Evolutionary conservation across 2,329 filamentous ascomycete genomes (phyloP).

Genomic region (Alternaria sp.): DNA sequence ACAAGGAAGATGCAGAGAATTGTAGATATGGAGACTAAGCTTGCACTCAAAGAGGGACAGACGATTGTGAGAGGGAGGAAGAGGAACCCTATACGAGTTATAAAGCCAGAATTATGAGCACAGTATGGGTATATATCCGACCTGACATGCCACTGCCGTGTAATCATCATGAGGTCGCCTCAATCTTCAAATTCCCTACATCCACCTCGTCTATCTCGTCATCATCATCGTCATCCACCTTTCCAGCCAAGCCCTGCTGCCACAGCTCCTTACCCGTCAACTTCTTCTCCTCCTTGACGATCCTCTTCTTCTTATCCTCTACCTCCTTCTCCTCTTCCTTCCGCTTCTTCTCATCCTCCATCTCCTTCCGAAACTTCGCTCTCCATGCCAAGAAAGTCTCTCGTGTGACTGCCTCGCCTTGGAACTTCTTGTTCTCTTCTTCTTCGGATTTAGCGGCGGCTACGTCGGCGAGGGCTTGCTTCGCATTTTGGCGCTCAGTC

Average conservation of each 20-base stretch:
- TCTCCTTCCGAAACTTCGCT: conserved; percentile 77
- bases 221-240: conserved; percentile 68
- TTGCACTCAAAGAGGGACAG: conserved; percentile 54
- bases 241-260: conserved; percentile 64
- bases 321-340: conserved; percentile 75
- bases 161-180: conserved; percentile 53
- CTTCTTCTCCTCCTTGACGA: conserved; percentile 77
- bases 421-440: conserved; percentile 96
- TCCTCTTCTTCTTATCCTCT: conserved; percentile 62
- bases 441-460: conserved; percentile 74
- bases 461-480: conserved; percentile 62
- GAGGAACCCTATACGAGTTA: conserved; percentile 33
- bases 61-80: conserved; percentile 41
- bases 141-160: not conserved
- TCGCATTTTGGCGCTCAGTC: conserved; percentile 72
- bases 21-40: conserved; percentile 58
- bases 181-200: conserved; percentile 52
- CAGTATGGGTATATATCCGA: conserved; percentile 35
- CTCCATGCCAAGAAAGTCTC: conserved; percentile 88
- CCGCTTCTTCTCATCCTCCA: conserved; percentile 72
- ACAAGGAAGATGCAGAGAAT: conserved; percentile 57
- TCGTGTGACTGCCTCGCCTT: conserved; percentile 85
- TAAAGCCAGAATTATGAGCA: conserved; percentile 22
- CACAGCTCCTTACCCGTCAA: conserved; percentile 68
- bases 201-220: conserved; percentile 65